Evolutionary conservation across 2,329 filamentous ascomycete genomes (phyloP), one percentile per base, ranked within the genome.

Genomic region (Penicillium sp.): DNA sequence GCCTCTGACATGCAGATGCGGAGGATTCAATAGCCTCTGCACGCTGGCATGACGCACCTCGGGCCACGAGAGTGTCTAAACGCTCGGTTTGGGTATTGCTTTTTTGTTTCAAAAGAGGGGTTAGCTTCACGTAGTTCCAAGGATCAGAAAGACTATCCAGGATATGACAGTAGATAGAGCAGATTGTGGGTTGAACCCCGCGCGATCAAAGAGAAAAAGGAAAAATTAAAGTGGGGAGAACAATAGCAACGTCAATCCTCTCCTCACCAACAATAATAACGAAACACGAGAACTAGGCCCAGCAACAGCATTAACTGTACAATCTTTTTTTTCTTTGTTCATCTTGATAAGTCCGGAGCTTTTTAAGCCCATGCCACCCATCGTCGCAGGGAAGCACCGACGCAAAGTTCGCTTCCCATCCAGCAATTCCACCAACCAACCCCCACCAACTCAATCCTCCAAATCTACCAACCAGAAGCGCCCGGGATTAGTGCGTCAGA

Each of bases 331-430:
- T 35, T 33, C 27, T 33, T 24, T 24, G 21, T 33, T 31, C 14
- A 14, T 39, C 19, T 42, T 14, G 4, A 31, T n/a, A 21, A 37
- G 6, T 33, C 26, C 13, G 7, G 37, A 37, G 21, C 22, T 47
- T 44, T 44, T 43, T 52, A 44, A 54, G 24, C 50, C 19, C 16
- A 76, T 77, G 74, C 70, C 71, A 52, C 56, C 68, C 54, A 68
- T 71, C 55, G 66, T 67, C 54, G 65, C 71, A 52, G 68, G 69
- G 57, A 74, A 69, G 66, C 60, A 69, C 56, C 73, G 73, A 59
- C 74, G 74, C 58, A 69, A 66, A 68, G 73, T 77, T 64, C 74
- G 74, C 58, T 76, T 77, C 59, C 66, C 69, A 52, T 65, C 68
- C 49, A 64, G 63, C 60, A 69, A 55, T 52, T 64, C 68, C 50